Conservation (phyloP, 768 basidiomycete species). For the Chalciporus sphaerocephalus region DNA sequence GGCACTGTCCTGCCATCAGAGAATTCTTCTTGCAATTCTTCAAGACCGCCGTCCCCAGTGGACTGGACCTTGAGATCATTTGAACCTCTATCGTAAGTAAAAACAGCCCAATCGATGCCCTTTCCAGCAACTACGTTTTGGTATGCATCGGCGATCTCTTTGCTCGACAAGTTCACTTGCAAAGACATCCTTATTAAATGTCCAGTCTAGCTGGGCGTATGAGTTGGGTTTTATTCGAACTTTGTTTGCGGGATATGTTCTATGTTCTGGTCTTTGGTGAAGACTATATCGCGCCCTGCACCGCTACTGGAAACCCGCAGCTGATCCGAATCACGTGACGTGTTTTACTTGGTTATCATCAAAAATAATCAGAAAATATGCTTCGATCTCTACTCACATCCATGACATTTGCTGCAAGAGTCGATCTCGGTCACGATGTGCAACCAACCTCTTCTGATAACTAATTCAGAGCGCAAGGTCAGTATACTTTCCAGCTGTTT, state of each 20-base stretch:
- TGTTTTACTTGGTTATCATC: too few species aligned
- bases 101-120: constrained; percentile 72
- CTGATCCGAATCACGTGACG: constrained; percentile 14
- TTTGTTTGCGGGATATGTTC: background rate
- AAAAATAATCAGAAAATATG: too few species aligned
- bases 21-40: constrained; percentile 92
- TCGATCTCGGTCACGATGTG: too few species aligned
- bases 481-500: too few species aligned
- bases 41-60: constrained; percentile 82
- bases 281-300: background rate
- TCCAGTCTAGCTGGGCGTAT: background rate
- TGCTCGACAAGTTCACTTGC: constrained; percentile 73
- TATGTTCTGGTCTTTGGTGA: background rate
- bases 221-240: too few species aligned
- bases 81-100: constrained; percentile 75
- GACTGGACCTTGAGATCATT: constrained; percentile 87
- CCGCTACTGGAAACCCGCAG: background rate
- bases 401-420: too few species aligned
- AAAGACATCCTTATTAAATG: constrained; percentile 53
- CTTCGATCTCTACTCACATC: too few species aligned
- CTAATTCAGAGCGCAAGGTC: too few species aligned
- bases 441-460: too few species aligned
- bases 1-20: constrained; percentile 77
- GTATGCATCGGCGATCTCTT: constrained; percentile 69
- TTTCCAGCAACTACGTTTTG: constrained; percentile 64